Evolutionary conservation across 345 rosid genomes (phyloP).

Genomic region (Populus deltoides): DNA sequence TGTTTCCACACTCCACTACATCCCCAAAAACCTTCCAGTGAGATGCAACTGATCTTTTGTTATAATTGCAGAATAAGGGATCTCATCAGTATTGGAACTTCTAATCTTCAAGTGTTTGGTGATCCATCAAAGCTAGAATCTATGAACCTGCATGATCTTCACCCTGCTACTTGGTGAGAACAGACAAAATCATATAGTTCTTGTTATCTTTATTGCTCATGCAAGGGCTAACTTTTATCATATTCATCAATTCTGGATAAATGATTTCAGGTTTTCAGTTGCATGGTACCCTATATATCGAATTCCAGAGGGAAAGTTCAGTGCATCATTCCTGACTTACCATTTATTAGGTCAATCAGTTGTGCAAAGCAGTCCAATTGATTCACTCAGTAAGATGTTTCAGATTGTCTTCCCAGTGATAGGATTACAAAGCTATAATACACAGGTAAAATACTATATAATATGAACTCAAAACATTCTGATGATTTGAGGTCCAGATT

Average conservation of each 20-base stretch:
- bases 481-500: background rate
- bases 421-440: conserved; percentile 28
- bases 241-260: background rate
- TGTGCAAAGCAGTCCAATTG: conserved; percentile 1
- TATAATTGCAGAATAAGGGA: conserved; percentile 27
- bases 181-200: background rate
- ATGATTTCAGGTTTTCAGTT: conserved; percentile 31
- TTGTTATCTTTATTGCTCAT: background rate
- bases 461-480: background rate
- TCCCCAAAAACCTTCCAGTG: background rate
- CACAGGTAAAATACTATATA: conserved; percentile 11
- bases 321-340: conserved; percentile 34
- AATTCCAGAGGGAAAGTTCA: conserved; percentile 26
- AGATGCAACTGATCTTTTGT: conserved; percentile 1
- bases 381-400: conserved; percentile 9
- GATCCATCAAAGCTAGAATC: conserved; percentile 25
- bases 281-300: conserved; percentile 36
- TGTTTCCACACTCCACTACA: background rate
- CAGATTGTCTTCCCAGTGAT: conserved; percentile 18
- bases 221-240: background rate
- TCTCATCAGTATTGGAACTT: conserved; percentile 8
- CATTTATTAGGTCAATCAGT: conserved; percentile 22
- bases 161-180: conserved; percentile 32
- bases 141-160: conserved; percentile 24
- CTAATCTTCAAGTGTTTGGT: conserved; percentile 21